Conservation (phyloP, 371 early-diverging fungal species). For the Synchytrium microbalum region DNA sequence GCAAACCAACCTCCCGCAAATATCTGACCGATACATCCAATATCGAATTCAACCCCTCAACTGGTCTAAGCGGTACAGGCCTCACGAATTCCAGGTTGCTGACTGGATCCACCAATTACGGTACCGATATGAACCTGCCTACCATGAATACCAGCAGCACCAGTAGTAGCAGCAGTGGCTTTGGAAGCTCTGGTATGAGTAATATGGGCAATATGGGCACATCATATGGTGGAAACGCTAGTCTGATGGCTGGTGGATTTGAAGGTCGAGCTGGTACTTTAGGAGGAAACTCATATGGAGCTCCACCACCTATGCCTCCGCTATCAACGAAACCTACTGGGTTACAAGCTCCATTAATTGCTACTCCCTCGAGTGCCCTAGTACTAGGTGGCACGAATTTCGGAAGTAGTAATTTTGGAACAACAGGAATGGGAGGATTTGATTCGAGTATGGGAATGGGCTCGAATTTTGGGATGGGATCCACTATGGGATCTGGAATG, state of each 20-base stretch:
- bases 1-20: not conserved
- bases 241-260: not conserved
- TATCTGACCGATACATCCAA: not conserved
- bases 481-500: too few relatives aligned
- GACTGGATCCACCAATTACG: not conserved
- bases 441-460: constrained; percentile 7
- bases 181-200: not conserved
- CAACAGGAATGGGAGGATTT: constrained; percentile 6
- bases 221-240: not conserved
- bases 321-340: constrained; percentile 7
- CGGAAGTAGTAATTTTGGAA: not conserved
- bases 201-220: not conserved
- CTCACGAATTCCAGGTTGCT: too few relatives aligned
- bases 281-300: not conserved
- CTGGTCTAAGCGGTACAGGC: too few relatives aligned
- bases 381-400: constrained; percentile 6
- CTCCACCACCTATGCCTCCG: constrained; percentile 8
- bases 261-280: not conserved
- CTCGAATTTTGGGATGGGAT: too few relatives aligned
- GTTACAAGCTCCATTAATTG: constrained; percentile 16
- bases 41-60: too few relatives aligned
- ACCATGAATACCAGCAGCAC: not conserved
- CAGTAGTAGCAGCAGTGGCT: not conserved
- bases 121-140: not conserved
- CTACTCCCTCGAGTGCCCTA: constrained; percentile 4